A percentile compares a stretch with the other conserved stretches of the same genome.
Conservation (phyloP, 768 basidiomycete species). For the Boletus barrowsii region DNA sequence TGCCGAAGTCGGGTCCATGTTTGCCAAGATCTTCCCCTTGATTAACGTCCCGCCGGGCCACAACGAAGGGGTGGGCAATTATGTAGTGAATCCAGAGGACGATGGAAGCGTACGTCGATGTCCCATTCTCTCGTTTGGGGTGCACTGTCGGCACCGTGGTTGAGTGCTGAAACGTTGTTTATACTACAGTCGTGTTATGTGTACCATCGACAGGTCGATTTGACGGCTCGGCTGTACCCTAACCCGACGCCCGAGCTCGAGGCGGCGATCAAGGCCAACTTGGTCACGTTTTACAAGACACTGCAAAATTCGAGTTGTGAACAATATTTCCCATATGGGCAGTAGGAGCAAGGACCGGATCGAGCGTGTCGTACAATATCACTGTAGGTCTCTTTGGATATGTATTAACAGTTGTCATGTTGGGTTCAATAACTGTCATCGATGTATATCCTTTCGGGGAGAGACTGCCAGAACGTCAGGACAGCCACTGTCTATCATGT, state of each 20-base stretch:
- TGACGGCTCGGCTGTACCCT: constrained; percentile 21
- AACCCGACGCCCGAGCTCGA: constrained; percentile 18
- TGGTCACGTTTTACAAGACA: constrained; percentile 14
- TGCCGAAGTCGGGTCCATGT: neutral
- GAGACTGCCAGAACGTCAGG: too few species aligned
- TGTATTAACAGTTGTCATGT: too few species aligned
- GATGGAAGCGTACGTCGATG: neutral
- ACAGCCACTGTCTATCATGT: too few species aligned
- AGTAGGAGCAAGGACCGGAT: neutral
- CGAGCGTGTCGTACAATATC: too few species aligned
- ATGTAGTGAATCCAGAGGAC: constrained; percentile 10
- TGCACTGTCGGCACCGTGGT: neutral
- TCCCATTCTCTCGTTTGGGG: neutral
- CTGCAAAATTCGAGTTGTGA: constrained; percentile 10
- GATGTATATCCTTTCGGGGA: too few species aligned
- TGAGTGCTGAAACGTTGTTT: neutral
- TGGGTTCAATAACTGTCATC: too few species aligned
- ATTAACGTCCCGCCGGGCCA: constrained; percentile 9
- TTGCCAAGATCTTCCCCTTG: neutral
- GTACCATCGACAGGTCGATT: constrained; percentile 20
- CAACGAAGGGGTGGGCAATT: constrained; percentile 19
- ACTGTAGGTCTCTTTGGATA: too few species aligned
- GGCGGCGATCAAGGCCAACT: constrained; percentile 21
- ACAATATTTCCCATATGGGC: constrained; percentile 17
- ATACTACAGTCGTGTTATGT: constrained; percentile 13